These are phyloP conservation scores for Epicoccum nigrum DNA, from an alignment of 2,329 filamentous ascomycete genomes.

Conservation along the genomic window DNA sequence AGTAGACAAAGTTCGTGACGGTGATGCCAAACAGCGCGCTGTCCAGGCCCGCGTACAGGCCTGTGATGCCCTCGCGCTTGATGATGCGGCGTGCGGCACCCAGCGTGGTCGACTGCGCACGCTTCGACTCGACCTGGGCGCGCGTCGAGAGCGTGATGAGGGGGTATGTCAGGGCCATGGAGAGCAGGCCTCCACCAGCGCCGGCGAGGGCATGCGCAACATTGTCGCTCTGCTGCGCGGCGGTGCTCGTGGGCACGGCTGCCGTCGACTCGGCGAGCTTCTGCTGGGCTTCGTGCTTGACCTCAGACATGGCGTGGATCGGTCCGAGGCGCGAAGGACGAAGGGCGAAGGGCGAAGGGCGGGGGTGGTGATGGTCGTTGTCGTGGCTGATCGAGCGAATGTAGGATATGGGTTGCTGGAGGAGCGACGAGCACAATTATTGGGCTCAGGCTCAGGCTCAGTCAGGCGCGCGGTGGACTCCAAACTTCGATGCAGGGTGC, in stretches of 20 bases:
- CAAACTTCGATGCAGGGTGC: slow-evolving; percentile 18
- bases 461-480: slow-evolving; percentile 2
- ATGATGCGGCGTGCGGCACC: slow-evolving; percentile 85
- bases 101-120: slow-evolving; percentile 82
- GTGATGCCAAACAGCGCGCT: slow-evolving; percentile 96
- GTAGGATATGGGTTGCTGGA: neutral
- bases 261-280: slow-evolving; percentile 46
- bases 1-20: slow-evolving; percentile 99
- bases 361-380: neutral
- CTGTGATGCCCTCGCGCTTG: slow-evolving; percentile 85
- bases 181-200: slow-evolving; percentile 89
- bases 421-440: neutral
- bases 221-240: slow-evolving; percentile 89
- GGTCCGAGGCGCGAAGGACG: slow-evolving; percentile 1
- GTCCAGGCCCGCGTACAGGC: slow-evolving; percentile 91
- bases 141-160: slow-evolving; percentile 97
- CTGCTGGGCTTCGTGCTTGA: slow-evolving; percentile 38
- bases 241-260: slow-evolving; percentile 60
- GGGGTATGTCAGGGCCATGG: slow-evolving; percentile 94
- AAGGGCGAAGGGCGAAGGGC: too few species aligned
- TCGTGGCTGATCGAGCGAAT: neutral
- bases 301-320: slow-evolving; percentile 37
- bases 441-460: slow-evolving; percentile 7
- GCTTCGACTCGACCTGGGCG: slow-evolving; percentile 96
- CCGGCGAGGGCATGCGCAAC: slow-evolving; percentile 93